Conservation (phyloP, 805 yeast genomes). For the Zygotorulaspora florentina region DNA sequence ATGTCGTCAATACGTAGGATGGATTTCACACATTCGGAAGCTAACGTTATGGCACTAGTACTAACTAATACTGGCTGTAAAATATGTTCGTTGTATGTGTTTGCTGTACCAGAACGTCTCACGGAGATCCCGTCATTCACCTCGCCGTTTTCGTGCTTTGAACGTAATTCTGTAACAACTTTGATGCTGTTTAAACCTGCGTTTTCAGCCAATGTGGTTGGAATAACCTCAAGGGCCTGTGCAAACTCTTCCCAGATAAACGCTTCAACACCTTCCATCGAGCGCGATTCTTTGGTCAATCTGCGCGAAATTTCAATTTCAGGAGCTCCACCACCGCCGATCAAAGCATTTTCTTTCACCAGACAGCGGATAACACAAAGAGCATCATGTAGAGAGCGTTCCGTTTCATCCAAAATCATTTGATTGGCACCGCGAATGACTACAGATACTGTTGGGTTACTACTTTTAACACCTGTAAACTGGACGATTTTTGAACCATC, state of each 20-base stretch:
- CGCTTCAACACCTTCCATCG: slow-evolving; percentile 80
- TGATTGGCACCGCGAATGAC: slow-evolving; percentile 93
- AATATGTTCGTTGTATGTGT: slow-evolving; percentile 89
- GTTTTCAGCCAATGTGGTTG: slow-evolving; percentile 91
- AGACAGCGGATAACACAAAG: slow-evolving; percentile 89
- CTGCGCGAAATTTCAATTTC: slow-evolving; percentile 84
- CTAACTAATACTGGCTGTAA: slow-evolving; percentile 94
- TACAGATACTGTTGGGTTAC: slow-evolving; percentile 67
- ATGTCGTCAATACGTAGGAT: slow-evolving; percentile 96
- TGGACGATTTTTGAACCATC: slow-evolving; percentile 87
- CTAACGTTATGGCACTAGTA: slow-evolving; percentile 89
- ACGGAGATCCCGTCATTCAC: slow-evolving; percentile 93
- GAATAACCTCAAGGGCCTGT: slow-evolving; percentile 85
- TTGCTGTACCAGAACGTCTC: slow-evolving; percentile 87
- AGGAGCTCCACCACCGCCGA: slow-evolving; percentile 99
- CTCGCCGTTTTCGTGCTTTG: slow-evolving; percentile 88
- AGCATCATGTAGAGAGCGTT: slow-evolving; percentile 96
- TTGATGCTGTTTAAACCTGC: slow-evolving; percentile 91
- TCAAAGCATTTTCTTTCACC: slow-evolving; percentile 81
- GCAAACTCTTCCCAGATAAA: slow-evolving; percentile 91
- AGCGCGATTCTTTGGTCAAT: slow-evolving; percentile 64
- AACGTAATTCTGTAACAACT: slow-evolving; percentile 87
- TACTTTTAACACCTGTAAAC: slow-evolving; percentile 69
- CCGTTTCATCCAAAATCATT: slow-evolving; percentile 90
- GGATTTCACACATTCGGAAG: slow-evolving; percentile 94